phyloP scores from a whole-genome alignment of 2,329 filamentous ascomycete species.

The Gaeumannomyces sp. region DNA sequence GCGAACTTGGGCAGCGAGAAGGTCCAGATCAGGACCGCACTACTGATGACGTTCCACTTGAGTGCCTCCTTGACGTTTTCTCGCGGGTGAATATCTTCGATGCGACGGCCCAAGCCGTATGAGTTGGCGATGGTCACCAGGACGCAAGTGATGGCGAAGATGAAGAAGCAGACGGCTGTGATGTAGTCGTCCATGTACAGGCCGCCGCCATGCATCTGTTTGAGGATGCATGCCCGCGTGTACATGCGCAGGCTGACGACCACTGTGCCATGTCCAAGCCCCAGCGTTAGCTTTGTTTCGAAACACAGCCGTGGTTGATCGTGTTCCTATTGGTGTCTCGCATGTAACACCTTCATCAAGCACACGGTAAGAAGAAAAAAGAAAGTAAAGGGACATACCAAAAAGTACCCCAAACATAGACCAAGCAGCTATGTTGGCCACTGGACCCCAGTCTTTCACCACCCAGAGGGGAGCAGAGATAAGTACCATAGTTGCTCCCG shows the following conservation, averaged over 20 bases:
- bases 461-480: constrained; percentile 2
- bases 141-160: constrained; percentile 24
- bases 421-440: constrained; percentile 2
- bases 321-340: too few species aligned
- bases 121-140: constrained; percentile 22
- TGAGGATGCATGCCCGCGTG: constrained; percentile 19
- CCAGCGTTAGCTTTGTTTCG: not conserved
- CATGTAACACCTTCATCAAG: not conserved
- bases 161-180: constrained; percentile 22
- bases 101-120: constrained; percentile 23
- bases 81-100: constrained; percentile 12
- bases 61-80: constrained; percentile 18
- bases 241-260: constrained; percentile 22
- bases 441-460: not conserved
- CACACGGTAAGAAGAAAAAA: not conserved
- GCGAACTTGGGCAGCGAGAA: constrained; percentile 29
- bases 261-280: constrained; percentile 15
- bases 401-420: constrained; percentile 1
- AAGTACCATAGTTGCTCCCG: not conserved
- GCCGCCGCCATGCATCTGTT: constrained; percentile 14
- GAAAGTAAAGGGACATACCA: not conserved
- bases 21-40: constrained; percentile 25
- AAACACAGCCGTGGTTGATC: not conserved
- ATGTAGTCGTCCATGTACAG: constrained; percentile 26
- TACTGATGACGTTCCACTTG: constrained; percentile 26